phyloP scores from a whole-genome alignment of 1,284 basidiomycete genomes.

The Fomitopsis pinicola region DNA sequence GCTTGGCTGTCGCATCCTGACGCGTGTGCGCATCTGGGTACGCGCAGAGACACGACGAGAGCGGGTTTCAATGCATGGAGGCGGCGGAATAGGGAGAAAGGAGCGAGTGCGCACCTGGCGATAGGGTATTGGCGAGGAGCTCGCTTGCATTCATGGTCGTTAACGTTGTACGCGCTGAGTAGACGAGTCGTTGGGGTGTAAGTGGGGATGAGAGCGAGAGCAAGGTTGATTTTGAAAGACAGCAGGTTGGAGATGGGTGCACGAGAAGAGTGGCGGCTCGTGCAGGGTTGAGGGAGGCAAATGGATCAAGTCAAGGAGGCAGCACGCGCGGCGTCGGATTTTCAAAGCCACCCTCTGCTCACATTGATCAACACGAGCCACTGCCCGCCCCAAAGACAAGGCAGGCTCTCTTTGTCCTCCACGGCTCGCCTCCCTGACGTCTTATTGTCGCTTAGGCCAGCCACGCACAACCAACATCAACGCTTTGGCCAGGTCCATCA shows the following conservation, averaged over 20 bases:
- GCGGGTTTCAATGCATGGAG: slow-evolving; percentile 2
- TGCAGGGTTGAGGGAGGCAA: slow-evolving; percentile 7
- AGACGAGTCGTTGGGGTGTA: neutral
- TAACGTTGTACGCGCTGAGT: slow-evolving; percentile 9
- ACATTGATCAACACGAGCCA: slow-evolving; percentile 2
- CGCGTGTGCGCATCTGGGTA: slow-evolving; percentile 75
- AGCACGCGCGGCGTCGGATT: slow-evolving; percentile 9
- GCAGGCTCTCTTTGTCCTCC: slow-evolving; percentile 3
- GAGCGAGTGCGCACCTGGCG: slow-evolving; percentile 60
- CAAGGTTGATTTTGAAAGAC: slow-evolving; percentile 14
- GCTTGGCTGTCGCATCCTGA: slow-evolving; percentile 83
- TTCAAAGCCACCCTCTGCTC: slow-evolving; percentile 10
- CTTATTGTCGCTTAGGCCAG: neutral
- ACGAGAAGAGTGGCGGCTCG: slow-evolving; percentile 8
- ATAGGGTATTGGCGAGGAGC: slow-evolving; percentile 87
- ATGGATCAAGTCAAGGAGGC: neutral
- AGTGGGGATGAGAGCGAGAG: slow-evolving; percentile 6
- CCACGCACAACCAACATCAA: neutral
- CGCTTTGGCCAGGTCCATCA: neutral
- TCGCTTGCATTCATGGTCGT: slow-evolving; percentile 84
- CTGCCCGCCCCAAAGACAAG: neutral
- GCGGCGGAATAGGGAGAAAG: slow-evolving; percentile 11
- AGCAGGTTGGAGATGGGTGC: neutral
- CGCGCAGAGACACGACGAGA: slow-evolving; percentile 6
- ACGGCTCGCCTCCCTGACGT: neutral